These are phyloP conservation scores for Pseudozyma thailandica DNA, from an alignment of 1,284 basidiomycete species.

Conservation along the genomic window DNA sequence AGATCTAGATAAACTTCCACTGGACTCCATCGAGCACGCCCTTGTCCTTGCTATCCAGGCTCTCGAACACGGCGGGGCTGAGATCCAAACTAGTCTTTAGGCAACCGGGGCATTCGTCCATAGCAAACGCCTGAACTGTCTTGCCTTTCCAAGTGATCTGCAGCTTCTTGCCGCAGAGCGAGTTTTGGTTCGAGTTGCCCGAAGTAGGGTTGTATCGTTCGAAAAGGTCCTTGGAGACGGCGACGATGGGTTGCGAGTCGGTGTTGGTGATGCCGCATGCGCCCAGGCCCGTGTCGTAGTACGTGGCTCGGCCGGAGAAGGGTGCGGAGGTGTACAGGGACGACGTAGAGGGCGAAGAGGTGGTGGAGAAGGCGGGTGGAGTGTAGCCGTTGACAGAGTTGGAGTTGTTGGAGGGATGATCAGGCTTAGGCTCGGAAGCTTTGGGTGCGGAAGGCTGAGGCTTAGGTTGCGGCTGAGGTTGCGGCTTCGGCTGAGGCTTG, in stretches of 20 bases:
- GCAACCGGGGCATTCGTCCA: conserved; percentile 80
- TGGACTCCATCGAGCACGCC: conserved; percentile 49
- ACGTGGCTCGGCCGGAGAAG: conserved; percentile 42
- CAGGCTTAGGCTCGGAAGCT: background rate
- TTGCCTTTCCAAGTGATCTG: conserved; percentile 73
- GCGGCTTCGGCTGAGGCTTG: too few relatives aligned
- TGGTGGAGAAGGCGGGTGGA: conserved; percentile 13
- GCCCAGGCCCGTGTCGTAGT: conserved; percentile 42
- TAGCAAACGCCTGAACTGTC: conserved; percentile 74
- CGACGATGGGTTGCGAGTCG: conserved; percentile 44
- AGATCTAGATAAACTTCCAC: conserved; percentile 39
- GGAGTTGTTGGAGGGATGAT: background rate
- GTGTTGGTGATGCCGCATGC: conserved; percentile 39
- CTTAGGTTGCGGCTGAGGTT: background rate
- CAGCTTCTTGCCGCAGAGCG: conserved; percentile 74
- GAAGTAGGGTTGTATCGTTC: conserved; percentile 40
- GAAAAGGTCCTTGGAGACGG: conserved; percentile 49
- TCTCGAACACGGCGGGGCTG: conserved; percentile 76
- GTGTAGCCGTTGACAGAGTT: conserved; percentile 41
- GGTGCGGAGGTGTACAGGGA: conserved; percentile 15
- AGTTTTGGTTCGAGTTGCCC: conserved; percentile 42
- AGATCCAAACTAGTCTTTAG: conserved; percentile 79
- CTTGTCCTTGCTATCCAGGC: conserved; percentile 33
- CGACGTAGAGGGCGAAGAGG: conserved; percentile 10
- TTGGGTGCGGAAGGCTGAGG: background rate